Evolutionary conservation across 345 rosid species (phyloP).

Genomic region (Physaria fendleri): DNA sequence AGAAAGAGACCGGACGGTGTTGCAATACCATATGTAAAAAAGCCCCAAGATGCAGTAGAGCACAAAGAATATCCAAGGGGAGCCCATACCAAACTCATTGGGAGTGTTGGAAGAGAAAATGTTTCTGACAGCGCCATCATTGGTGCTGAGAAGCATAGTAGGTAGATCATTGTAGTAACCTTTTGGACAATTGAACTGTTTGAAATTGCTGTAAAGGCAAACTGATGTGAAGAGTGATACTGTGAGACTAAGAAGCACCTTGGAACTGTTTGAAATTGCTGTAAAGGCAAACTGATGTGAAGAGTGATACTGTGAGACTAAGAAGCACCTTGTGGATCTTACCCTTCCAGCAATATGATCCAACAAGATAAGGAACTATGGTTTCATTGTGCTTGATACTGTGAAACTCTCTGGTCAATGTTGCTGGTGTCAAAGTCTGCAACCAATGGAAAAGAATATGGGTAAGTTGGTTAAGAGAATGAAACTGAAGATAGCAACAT

Average conservation of each 20-base stretch:
- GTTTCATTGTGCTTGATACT: too few species aligned
- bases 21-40: constrained; percentile 80
- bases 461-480: too few species aligned
- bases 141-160: constrained; percentile 81
- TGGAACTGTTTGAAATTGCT: too few species aligned
- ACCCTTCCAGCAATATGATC: constrained; percentile 61
- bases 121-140: constrained; percentile 88
- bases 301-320: constrained; percentile 56
- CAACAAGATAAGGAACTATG: constrained; percentile 15
- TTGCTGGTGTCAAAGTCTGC: too few species aligned
- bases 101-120: constrained; percentile 72
- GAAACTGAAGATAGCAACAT: too few species aligned
- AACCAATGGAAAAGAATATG: too few species aligned
- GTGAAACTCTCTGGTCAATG: too few species aligned
- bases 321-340: constrained; percentile 71
- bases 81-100: constrained; percentile 42
- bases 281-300: constrained; percentile 78
- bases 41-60: constrained; percentile 72
- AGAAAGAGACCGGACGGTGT: constrained; percentile 95
- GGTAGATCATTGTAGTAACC: constrained; percentile 92
- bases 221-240: constrained; percentile 80
- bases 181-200: constrained; percentile 80
- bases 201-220: constrained; percentile 78
- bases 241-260: constrained; percentile 57
- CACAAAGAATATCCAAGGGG: constrained; percentile 65